These are phyloP conservation scores for Gentiana macrophylla DNA, from an alignment of 257 asterid genomes.

Conservation along the genomic window DNA sequence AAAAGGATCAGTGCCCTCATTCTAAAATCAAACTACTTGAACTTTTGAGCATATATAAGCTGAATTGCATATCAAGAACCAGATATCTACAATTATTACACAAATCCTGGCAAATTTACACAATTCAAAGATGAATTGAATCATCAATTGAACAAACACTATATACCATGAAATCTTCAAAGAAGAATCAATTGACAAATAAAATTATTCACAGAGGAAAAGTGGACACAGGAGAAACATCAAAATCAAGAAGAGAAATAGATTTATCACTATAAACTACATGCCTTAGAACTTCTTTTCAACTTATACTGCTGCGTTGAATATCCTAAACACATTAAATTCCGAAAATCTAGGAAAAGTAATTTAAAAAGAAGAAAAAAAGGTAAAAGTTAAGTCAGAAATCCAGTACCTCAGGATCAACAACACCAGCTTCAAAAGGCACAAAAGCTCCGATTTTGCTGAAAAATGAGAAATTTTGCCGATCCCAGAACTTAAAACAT, in stretches of 20 bases:
- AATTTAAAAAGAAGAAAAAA: slow-evolving; percentile 12
- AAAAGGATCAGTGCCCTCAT: not conserved
- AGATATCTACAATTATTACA: no score
- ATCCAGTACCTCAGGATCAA: slow-evolving; percentile 39
- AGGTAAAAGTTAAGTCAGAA: slow-evolving; percentile 3
- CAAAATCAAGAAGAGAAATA: no score
- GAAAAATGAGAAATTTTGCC: slow-evolving; percentile 27
- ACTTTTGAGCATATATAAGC: no score
- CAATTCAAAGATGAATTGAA: not conserved
- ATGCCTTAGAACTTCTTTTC: no score
- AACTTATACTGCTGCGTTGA: slow-evolving; percentile 4
- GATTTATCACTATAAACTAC: no score
- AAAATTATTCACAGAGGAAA: no score
- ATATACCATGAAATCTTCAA: no score
- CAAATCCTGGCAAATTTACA: no score
- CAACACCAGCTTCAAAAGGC: slow-evolving; percentile 34
- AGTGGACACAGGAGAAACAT: not conserved
- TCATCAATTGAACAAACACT: not conserved
- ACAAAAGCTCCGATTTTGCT: slow-evolving; percentile 30
- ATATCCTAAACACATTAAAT: slow-evolving; percentile 7
- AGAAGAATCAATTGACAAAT: no score
- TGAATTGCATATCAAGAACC: no score
- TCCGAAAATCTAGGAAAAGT: slow-evolving; percentile 9
- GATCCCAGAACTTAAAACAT: slow-evolving; percentile 41
- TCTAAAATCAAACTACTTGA: no score